A percentile compares a stretch with the other conserved stretches of the same genome.
phyloP scores from a whole-genome alignment of 2,329 filamentous ascomycete species.

The Canariomyces notabilis region DNA sequence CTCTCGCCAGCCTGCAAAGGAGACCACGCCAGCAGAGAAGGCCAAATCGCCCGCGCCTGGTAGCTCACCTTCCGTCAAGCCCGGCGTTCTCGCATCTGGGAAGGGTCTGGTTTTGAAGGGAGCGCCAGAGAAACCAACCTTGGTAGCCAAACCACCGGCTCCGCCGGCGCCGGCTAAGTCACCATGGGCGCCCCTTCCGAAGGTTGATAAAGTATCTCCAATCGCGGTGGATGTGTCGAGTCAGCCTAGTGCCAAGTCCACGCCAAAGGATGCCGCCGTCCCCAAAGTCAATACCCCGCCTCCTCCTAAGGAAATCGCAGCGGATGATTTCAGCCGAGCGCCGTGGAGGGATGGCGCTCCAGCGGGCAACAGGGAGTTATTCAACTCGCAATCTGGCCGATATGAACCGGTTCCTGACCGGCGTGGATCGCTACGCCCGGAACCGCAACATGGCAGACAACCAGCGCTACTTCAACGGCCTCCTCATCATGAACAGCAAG shows the following conservation, averaged over 20 bases:
- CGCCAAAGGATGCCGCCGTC: conserved; percentile 51
- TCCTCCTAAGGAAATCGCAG: conserved; percentile 76
- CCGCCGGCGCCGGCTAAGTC: conserved; percentile 73
- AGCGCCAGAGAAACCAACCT: conserved; percentile 63
- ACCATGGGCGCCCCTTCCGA: conserved; percentile 83
- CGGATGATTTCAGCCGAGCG: conserved; percentile 85
- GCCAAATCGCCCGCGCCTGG: conserved; percentile 39
- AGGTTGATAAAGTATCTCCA: conserved; percentile 75
- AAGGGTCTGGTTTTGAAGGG: conserved; percentile 63
- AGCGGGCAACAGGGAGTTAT: conserved; percentile 68
- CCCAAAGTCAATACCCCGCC: conserved; percentile 50
- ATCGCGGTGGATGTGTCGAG: conserved; percentile 51
- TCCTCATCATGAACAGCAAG: conserved; percentile 53
- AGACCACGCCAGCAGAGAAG: conserved; percentile 36
- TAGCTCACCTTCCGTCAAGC: conserved; percentile 40
- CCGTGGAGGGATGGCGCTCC: conserved; percentile 69
- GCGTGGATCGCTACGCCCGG: conserved; percentile 62
- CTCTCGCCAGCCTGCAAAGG: conserved; percentile 19
- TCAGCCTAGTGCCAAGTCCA: conserved; percentile 39
- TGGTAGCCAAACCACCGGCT: conserved; percentile 66
- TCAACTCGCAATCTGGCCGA: conserved; percentile 89
- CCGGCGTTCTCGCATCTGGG: conserved; percentile 45
- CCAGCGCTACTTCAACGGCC: conserved; percentile 76
- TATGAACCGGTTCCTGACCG: conserved; percentile 86
- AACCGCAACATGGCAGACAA: conserved; percentile 58